These are phyloP conservation scores for Graphium sp. DNA, from an alignment of 2,329 filamentous ascomycete genomes.

Conservation along the genomic window DNA sequence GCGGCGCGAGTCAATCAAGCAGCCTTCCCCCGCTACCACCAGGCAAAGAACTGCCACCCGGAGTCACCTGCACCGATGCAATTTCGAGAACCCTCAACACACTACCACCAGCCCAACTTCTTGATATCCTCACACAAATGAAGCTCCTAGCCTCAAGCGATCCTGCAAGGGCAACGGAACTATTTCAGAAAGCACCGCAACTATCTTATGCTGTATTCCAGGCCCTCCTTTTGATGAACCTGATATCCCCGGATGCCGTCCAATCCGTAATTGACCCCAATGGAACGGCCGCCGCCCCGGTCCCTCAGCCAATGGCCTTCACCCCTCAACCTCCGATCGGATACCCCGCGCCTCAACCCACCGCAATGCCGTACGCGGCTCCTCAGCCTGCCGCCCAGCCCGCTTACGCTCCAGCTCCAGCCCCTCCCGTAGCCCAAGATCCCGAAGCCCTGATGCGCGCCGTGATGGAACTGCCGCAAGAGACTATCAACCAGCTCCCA, in stretches of 20 bases:
- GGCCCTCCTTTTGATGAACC: conserved; percentile 77
- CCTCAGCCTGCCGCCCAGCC: conserved; percentile 17
- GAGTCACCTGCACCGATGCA: conserved; percentile 71
- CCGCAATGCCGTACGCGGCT: conserved; percentile 25
- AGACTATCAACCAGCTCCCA: conserved; percentile 63
- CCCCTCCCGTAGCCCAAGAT: conserved; percentile 24
- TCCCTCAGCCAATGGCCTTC: conserved; percentile 19
- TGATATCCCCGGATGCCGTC: conserved; percentile 74
- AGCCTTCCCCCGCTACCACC: conserved; percentile 66
- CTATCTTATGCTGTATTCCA: conserved; percentile 92
- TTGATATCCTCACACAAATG: conserved; percentile 90
- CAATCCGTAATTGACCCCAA: conserved; percentile 58
- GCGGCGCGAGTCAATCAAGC: too few relatives aligned
- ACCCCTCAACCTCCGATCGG: conserved; percentile 14
- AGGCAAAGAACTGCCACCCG: conserved; percentile 68
- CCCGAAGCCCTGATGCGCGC: conserved; percentile 64
- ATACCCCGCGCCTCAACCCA: conserved; percentile 29
- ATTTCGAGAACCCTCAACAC: conserved; percentile 84
- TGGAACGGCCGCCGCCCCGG: conserved; percentile 21
- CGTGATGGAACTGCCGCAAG: conserved; percentile 64
- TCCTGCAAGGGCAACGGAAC: conserved; percentile 67
- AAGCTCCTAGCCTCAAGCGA: conserved; percentile 74
- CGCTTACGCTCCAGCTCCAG: conserved; percentile 18
- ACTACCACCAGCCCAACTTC: conserved; percentile 71
- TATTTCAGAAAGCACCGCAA: conserved; percentile 79